These are phyloP conservation scores for Arthonia radiata DNA, from an alignment of 495 filamentous ascomycete genomes.

Conservation along the genomic window DNA sequence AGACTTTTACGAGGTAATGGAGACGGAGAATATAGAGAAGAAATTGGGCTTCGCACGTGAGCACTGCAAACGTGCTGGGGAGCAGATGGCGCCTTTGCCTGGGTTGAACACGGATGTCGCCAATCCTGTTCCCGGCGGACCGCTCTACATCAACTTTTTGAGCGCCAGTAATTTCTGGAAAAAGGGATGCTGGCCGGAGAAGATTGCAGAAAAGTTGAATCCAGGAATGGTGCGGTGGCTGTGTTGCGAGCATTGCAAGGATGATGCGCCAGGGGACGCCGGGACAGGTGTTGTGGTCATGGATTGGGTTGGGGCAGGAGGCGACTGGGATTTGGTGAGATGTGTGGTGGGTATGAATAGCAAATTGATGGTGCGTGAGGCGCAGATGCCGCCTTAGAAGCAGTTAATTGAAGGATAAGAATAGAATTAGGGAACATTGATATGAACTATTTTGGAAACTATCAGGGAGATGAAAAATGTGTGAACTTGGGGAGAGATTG, in stretches of 20 bases:
- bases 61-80: conserved; percentile 49
- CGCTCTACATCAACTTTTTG: conserved; percentile 78
- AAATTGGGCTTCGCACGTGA: conserved; percentile 53
- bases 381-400: too few species aligned
- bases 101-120: conserved; percentile 17
- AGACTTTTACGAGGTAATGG: conserved; percentile 80
- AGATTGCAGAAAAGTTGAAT: conserved; percentile 76
- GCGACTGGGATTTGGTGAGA: conserved; percentile 82
- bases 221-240: conserved; percentile 65
- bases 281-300: conserved; percentile 79
- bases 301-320: conserved; percentile 74
- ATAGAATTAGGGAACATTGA: too few species aligned
- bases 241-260: conserved; percentile 36
- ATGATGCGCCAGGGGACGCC: conserved; percentile 36
- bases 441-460: too few species aligned
- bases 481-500: too few species aligned
- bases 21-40: conserved; percentile 45
- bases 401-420: too few species aligned
- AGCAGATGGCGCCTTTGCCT: conserved; percentile 14
- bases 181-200: conserved; percentile 74
- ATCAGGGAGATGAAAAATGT: too few species aligned
- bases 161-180: conserved; percentile 87
- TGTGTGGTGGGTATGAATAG: conserved; percentile 84
- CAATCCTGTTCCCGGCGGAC: conserved; percentile 15
- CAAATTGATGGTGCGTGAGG: conserved; percentile 31